Base-by-base conservation (phyloP, 2,329 filamentous ascomycete genomes). In the Cercospora beticola region DNA sequence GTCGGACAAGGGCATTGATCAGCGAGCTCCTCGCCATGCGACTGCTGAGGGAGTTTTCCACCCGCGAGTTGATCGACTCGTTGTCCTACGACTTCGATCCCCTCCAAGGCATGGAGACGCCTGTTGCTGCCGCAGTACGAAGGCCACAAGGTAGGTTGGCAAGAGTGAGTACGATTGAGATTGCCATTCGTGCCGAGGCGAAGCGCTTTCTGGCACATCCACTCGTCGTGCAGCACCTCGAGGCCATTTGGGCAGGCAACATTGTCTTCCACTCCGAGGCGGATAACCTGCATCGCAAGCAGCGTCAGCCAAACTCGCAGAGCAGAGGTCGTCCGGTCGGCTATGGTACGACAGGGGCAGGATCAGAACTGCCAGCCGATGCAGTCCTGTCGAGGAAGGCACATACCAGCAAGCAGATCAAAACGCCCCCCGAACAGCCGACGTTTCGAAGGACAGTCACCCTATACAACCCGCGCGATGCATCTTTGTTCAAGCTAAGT, bases 1-100 rank as follows among this genome's bases (percentile, higher is more conserved):
- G 90, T 80, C 90, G 87, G 74, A 97, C 94, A 8, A 87, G 94
- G 73, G 92, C 93, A 56, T 88, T 94, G 82, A 90, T 97, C 59
- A 96, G 93, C 81, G 94, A 98, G 82, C 85, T 98, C 68, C 84
- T 98, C 58, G 93, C 94, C 14, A 92, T 97, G 79, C 92, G 96
- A 78, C 79, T 97, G 70, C 83, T 98, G 72, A 94, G 92, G 81
- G 94, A 98, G 78, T 97, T 94, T 81, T 89, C 87, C 21, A 97
- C 92, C 0, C 85, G 93, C 68, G 94, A 97, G 80, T 85, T 98
- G 73, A 97, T 97, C 73, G 94, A 98, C 82, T 93, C 93, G 3
- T 84, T 98, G 49, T 96, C 93, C 28, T 97, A 97, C 80, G 94
- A 97, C 79, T 97, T 97, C 78, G 92, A 95, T 78, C 94, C 94